A percentile compares a stretch with the other conserved stretches of the same genome.
Evolutionary conservation across 2,329 filamentous ascomycete species (phyloP).

Genomic region (Venturia effusa): DNA sequence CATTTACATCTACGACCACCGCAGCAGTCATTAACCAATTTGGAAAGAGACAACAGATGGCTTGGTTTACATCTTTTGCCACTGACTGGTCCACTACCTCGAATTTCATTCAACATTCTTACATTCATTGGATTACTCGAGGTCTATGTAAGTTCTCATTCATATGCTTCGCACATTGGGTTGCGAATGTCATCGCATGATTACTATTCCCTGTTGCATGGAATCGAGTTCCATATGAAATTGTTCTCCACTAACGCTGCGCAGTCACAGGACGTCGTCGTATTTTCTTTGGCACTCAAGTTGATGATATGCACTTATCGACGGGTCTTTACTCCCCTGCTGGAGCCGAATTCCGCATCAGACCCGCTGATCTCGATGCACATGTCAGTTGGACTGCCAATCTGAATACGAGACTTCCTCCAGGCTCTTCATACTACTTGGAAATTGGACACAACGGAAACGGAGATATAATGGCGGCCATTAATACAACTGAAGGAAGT

Average conservation of each 20-base stretch:
- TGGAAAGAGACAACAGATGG: constrained; percentile 43
- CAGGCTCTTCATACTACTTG: constrained; percentile 41
- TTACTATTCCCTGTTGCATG: too few relatives aligned
- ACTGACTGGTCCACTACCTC: constrained; percentile 37
- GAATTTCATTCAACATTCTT: constrained; percentile 45
- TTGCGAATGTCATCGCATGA: too few relatives aligned
- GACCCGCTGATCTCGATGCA: constrained; percentile 35
- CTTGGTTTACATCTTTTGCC: constrained; percentile 41
- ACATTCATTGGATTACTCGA: constrained; percentile 46
- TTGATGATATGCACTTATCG: constrained; percentile 46
- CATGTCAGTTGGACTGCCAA: constrained; percentile 33
- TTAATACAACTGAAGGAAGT: constrained; percentile 9
- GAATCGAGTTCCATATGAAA: too few relatives aligned
- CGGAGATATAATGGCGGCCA: constrained; percentile 35
- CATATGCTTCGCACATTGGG: background rate
- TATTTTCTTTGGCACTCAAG: constrained; percentile 39
- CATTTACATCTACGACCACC: constrained; percentile 27
- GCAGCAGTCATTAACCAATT: constrained; percentile 47
- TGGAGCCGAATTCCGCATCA: constrained; percentile 35
- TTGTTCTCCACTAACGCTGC: background rate
- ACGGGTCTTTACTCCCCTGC: constrained; percentile 23
- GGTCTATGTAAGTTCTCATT: constrained; percentile 25
- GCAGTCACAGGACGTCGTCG: constrained; percentile 38
- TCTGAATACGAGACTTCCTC: constrained; percentile 37
- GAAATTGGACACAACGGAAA: constrained; percentile 49